Evolutionary conservation across 163 green algal species (phyloP), one percentile per base, ranked within the genome.

Genomic region (Chlorella variabilis): DNA sequence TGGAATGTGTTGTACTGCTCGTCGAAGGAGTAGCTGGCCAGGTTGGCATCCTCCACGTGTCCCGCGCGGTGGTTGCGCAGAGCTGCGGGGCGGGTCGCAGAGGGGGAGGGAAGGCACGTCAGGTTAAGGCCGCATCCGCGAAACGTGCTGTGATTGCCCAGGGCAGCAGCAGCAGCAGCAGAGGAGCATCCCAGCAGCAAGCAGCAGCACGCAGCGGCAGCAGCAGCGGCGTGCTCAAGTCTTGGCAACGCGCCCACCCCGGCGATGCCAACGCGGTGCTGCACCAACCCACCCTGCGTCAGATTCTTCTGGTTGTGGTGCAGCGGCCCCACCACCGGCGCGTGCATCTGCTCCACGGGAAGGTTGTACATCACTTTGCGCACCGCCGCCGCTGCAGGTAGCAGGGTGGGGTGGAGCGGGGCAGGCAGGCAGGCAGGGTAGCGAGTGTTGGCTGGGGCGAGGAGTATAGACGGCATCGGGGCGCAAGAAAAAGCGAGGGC

Each of bases 1-100:
- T 98, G 87, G 78, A 96, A 98, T 4, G 90, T 96, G 86, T 96
- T 92, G 90, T 96, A 98, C 88, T 98, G 92, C 80, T 98, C 92
- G 45, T 98, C 95, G 90, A 99, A 99, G 42, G 91, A 80, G 78
- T 91, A 96, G n/a, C 81, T 77, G 59, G 88, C 78, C 76, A 98
- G 87, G 83, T 96, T 87, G 42, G 91, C 78, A 77, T 91, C 90
- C 89, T 98, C 93, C 27, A 98, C 95, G 69, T 96, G 88, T 0
- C 96, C 96, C 6, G 90, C 59, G 7, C 90, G 87, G 84, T 98
- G 95, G 87, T 99, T 98, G 34, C 89, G 87, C 67, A 93, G 78
- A 20, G 92, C 94, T 38, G 86, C 86, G 34, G 92, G 90, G 3
- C 3, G 63, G 17, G 34, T n/a, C n/a, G n/a, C n/a, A n/a, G n/a